phyloP scores from a whole-genome alignment of 2,329 filamentous ascomycete species.

The Penicillium freii region DNA sequence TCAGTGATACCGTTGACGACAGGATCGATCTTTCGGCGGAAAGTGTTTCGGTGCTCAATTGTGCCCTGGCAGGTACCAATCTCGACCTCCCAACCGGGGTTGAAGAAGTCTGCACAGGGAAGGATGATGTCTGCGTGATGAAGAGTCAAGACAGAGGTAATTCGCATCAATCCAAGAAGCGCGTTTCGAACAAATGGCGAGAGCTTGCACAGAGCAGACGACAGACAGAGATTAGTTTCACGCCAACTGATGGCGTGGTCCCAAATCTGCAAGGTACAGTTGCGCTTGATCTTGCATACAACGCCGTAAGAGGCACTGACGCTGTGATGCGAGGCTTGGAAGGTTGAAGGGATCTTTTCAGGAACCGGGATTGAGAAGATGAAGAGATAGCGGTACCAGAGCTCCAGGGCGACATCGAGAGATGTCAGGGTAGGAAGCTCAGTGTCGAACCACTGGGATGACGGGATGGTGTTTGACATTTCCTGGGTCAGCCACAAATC shows the following conservation, averaged over 20 bases:
- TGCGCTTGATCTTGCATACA: constrained; percentile 60
- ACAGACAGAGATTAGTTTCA: constrained; percentile 53
- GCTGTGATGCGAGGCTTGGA: constrained; percentile 63
- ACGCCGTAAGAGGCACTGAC: constrained; percentile 61
- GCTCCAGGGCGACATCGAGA: constrained; percentile 39
- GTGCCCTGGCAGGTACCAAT: constrained; percentile 59
- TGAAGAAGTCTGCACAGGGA: constrained; percentile 61
- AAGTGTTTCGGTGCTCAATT: constrained; percentile 57
- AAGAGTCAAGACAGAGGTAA: constrained; percentile 49
- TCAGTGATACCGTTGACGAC: constrained; percentile 65
- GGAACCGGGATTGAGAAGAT: constrained; percentile 59
- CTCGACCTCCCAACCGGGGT: constrained; percentile 63
- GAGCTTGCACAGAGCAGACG: constrained; percentile 50
- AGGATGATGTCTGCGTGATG: constrained; percentile 60
- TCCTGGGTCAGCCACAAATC: constrained; percentile 49
- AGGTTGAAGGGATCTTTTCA: constrained; percentile 57
- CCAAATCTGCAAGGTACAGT: constrained; percentile 62
- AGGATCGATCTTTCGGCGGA: constrained; percentile 61
- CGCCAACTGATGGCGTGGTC: constrained; percentile 63
- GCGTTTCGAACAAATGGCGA: constrained; percentile 51
- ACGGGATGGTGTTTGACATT: constrained; percentile 40
- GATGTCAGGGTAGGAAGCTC: constrained; percentile 40
- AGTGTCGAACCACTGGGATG: constrained; percentile 38
- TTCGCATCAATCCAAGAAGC: constrained; percentile 48
- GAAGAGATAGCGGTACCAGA: constrained; percentile 49